Evolutionary conservation across 306 rosid species (phyloP), one percentile per base, ranked within the genome.

Genomic region (Oemleria cerasiformis): DNA sequence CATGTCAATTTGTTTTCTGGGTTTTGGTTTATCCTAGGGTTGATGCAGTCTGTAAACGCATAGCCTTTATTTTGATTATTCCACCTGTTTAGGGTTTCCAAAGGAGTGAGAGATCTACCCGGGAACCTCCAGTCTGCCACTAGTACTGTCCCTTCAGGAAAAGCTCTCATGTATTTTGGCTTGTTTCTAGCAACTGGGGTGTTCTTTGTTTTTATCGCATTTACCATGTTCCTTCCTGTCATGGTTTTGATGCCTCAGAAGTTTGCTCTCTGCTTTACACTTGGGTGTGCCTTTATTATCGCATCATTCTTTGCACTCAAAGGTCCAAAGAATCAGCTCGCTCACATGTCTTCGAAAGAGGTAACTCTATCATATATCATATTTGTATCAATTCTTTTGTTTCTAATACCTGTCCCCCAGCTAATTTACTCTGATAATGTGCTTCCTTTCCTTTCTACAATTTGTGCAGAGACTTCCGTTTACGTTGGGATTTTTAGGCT

Each of bases 201-300:
- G 81, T 92, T 92, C 83, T 92, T 92, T 55, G 68, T 92, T 73
- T 92, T 92, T 88, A 78, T 92, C 17, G 90, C 98, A 16, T 92
- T 90, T 72, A 79, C 96, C 80, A 84, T 92, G 96, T 92, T 92
- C 86, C 90, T 92, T 34, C 98, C 98, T 23, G 87, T 90, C 63
- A 92, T 92, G 92, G 98, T 90, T 56, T 74, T 92, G 68, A 69
- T 92, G 91, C 98, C 98, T 20, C 96, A 92, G 79, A 92, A 92
- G 79, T 92, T 92, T 81, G 98, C 96, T 47, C 69, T 92, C 77
- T 86, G 96, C 82, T 92, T 92, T 84, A 92, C 98, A 17, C 90
- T 90, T 68, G 98, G 98, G 19, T 92, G 96, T 73, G 84, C 84
- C 79, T 92, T 90, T 77, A 90, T 92, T 68, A 85, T 92, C 39